Conservation (phyloP, 148 eudicot genomes). For the Diospyros lotus region DNA sequence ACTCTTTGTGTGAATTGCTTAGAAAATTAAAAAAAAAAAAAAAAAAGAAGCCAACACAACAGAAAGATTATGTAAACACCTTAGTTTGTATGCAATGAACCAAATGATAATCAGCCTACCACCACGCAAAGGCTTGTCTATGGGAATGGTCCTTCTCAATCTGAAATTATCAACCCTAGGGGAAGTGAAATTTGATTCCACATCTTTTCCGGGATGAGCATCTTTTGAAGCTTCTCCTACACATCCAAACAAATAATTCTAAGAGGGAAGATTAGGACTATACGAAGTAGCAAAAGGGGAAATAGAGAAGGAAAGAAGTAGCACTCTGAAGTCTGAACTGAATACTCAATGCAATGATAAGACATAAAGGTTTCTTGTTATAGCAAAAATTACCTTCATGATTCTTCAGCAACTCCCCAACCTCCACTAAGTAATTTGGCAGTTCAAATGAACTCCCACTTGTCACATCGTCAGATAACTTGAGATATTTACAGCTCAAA, state of each 20-base stretch:
- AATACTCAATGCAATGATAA: neutral
- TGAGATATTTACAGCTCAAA: slow-evolving; percentile 25
- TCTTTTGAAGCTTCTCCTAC: slow-evolving; percentile 31
- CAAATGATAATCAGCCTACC: slow-evolving; percentile 45
- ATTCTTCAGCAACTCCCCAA: slow-evolving; percentile 25
- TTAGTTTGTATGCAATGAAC: neutral
- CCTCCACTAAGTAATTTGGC: slow-evolving; percentile 31
- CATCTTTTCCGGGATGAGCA: slow-evolving; percentile 21
- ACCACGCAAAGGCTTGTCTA: slow-evolving; percentile 46
- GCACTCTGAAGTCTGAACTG: neutral
- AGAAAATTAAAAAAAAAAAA: neutral
- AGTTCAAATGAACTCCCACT: slow-evolving; percentile 26
- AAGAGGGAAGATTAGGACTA: slow-evolving; percentile 2
- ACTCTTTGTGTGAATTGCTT: no score
- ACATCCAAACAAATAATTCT: slow-evolving; percentile 14
- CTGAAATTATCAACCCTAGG: slow-evolving; percentile 18
- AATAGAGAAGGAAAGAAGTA: neutral
- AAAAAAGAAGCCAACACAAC: neutral
- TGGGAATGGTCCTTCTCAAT: slow-evolving; percentile 11
- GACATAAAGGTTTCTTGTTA: neutral
- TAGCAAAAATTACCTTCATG: slow-evolving; percentile 21
- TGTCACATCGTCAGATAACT: slow-evolving; percentile 25
- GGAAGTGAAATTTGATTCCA: slow-evolving; percentile 17
- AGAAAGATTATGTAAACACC: neutral
- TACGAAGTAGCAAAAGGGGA: neutral